These are phyloP conservation scores for Scleroderma bovista DNA, from an alignment of 768 basidiomycete genomes.

Conservation along the genomic window DNA sequence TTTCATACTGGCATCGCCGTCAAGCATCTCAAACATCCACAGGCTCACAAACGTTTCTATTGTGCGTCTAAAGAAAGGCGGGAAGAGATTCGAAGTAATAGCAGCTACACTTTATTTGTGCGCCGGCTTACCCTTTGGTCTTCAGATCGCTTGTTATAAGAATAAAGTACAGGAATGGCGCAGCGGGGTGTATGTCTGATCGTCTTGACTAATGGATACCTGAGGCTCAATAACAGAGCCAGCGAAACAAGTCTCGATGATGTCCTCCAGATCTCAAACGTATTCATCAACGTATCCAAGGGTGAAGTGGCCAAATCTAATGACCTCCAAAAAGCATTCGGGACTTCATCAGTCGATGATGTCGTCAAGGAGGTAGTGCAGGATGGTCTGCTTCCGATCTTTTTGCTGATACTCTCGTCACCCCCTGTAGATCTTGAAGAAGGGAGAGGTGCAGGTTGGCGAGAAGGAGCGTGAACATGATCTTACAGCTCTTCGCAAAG, in stretches of 20 bases:
- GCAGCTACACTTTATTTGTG: background rate
- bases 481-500: constrained; percentile 70
- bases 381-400: constrained; percentile 4
- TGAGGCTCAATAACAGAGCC: constrained; percentile 4
- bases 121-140: background rate
- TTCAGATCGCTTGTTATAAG: constrained; percentile 94
- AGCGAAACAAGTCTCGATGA: constrained; percentile 94
- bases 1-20: constrained; percentile 4
- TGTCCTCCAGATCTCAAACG: constrained; percentile 92
- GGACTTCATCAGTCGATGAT: constrained; percentile 61
- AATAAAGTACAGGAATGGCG: constrained; percentile 98
- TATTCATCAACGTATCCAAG: constrained; percentile 95
- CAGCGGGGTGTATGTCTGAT: constrained; percentile 68
- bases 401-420: background rate
- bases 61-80: constrained; percentile 93
- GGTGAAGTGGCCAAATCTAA: constrained; percentile 86
- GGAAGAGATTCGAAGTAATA: constrained; percentile 90
- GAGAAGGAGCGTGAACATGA: constrained; percentile 97
- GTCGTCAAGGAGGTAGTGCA: constrained; percentile 72
- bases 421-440: constrained; percentile 73
- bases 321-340: constrained; percentile 91
- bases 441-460: constrained; percentile 94
- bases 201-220: background rate
- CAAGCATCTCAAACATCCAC: constrained; percentile 7
- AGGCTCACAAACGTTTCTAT: constrained; percentile 97